Conservation (phyloP, 2,329 filamentous ascomycete species). For the Trichoderma sp. region DNA sequence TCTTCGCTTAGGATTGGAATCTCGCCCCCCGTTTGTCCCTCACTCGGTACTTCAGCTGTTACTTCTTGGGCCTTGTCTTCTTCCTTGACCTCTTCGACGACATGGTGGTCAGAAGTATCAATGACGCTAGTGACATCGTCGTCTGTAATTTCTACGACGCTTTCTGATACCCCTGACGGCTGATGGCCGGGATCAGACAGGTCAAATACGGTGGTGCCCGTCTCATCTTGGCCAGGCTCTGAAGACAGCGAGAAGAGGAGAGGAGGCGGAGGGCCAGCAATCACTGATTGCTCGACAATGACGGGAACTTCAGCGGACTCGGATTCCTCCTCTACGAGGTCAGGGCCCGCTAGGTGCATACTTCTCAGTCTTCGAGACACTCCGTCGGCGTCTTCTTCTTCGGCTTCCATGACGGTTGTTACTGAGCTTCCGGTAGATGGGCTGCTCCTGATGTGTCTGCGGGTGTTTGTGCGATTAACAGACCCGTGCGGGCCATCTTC, state of each 20-base stretch:
- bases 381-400: conserved; percentile 69
- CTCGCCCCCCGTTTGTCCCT: neutral
- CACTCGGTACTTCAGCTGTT: neutral
- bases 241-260: conserved; percentile 25
- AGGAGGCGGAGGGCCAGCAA: conserved; percentile 30
- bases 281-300: conserved; percentile 46
- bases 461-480: conserved; percentile 69
- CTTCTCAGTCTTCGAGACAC: conserved; percentile 51
- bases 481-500: conserved; percentile 56
- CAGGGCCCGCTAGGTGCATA: conserved; percentile 54
- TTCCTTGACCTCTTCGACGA: neutral
- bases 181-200: conserved; percentile 16
- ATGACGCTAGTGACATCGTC: conserved; percentile 9
- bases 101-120: neutral
- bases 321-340: conserved; percentile 61
- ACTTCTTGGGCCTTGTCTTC: neutral
- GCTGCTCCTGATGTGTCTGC: conserved; percentile 78
- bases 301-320: conserved; percentile 48
- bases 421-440: conserved; percentile 79
- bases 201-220: conserved; percentile 25
- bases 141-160: conserved; percentile 12
- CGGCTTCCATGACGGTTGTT: conserved; percentile 79
- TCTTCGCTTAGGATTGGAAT: conserved; percentile 16
- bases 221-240: conserved; percentile 26
- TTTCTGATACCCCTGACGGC: conserved; percentile 19